Percentiles rank a stretch among this genome's conserved stretches.
These are phyloP conservation scores for Tetracladium maxilliforme DNA, from an alignment of 2,329 filamentous ascomycete genomes.

Conservation along the genomic window DNA sequence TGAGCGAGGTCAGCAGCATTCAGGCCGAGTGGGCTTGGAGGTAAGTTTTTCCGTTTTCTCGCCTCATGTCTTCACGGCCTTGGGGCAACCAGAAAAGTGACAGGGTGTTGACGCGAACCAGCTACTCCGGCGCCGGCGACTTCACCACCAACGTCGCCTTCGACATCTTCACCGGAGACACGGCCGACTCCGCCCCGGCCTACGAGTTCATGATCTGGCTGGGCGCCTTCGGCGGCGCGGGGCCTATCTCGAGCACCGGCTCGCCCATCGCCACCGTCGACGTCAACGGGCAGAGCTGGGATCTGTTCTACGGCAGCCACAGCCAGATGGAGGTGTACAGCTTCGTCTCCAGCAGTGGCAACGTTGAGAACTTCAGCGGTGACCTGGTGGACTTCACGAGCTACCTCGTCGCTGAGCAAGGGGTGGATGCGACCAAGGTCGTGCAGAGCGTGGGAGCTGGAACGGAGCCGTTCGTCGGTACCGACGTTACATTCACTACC, in stretches of 20 bases:
- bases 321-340: constrained; percentile 44
- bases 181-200: constrained; percentile 28
- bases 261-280: constrained; percentile 34
- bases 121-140: constrained; percentile 27
- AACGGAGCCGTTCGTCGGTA: constrained; percentile 40
- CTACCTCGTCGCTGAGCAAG: constrained; percentile 34
- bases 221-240: constrained; percentile 36
- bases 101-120: constrained; percentile 2
- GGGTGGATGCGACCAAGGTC: constrained; percentile 31
- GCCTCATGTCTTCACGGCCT: no score
- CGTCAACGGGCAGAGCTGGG: constrained; percentile 37
- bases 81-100: no score
- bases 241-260: constrained; percentile 38
- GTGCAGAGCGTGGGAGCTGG: constrained; percentile 36
- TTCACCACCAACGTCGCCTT: constrained; percentile 45
- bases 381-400: constrained; percentile 42
- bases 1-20: constrained; percentile 19
- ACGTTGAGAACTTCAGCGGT: constrained; percentile 35
- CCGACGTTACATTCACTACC: constrained; percentile 26
- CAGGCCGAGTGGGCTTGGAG: constrained; percentile 22
- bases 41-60: constrained; percentile 11
- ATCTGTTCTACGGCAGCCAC: constrained; percentile 46
- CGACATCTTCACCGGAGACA: constrained; percentile 40
- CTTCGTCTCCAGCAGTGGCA: constrained; percentile 33
- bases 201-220: constrained; percentile 57